These are phyloP conservation scores for Novymonas esmeraldas DNA, from an alignment of 208 protist species.

Conservation along the genomic window DNA sequence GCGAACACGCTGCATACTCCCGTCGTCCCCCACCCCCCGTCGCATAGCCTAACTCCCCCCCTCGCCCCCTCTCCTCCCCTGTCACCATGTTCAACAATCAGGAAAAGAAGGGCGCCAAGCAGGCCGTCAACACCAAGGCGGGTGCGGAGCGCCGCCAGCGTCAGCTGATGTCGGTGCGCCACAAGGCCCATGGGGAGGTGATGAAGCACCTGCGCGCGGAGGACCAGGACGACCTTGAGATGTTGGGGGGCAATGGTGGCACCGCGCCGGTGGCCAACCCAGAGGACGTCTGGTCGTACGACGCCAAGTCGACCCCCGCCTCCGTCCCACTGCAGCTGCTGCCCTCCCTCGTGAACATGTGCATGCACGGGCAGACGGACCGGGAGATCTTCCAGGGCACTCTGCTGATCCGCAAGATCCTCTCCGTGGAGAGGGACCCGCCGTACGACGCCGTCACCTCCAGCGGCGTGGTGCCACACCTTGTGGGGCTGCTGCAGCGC, in stretches of 20 bases:
- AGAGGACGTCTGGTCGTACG: slow-evolving; percentile 59
- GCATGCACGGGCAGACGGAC: slow-evolving; percentile 42
- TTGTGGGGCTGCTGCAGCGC: slow-evolving; percentile 94
- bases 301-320: slow-evolving; percentile 45
- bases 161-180: slow-evolving; percentile 65
- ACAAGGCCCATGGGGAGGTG: slow-evolving; percentile 57
- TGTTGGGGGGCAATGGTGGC: not conserved
- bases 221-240: slow-evolving; percentile 11
- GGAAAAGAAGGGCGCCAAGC: slow-evolving; percentile 57
- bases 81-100: slow-evolving; percentile 31
- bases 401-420: slow-evolving; percentile 86
- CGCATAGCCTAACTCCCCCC: not conserved
- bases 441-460: slow-evolving; percentile 96
- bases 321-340: slow-evolving; percentile 70
- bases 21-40: no score
- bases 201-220: slow-evolving; percentile 76
- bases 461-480: slow-evolving; percentile 92
- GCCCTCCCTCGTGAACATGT: slow-evolving; percentile 65
- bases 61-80: not conserved
- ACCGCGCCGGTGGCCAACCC: slow-evolving; percentile 16
- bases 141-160: slow-evolving; percentile 74
- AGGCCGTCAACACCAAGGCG: slow-evolving; percentile 55
- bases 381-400: slow-evolving; percentile 80
- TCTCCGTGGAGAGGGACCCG: slow-evolving; percentile 94
- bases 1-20: no score